Conservation (phyloP, 2,329 filamentous ascomycete genomes). For the Monosporascus cannonballus region DNA sequence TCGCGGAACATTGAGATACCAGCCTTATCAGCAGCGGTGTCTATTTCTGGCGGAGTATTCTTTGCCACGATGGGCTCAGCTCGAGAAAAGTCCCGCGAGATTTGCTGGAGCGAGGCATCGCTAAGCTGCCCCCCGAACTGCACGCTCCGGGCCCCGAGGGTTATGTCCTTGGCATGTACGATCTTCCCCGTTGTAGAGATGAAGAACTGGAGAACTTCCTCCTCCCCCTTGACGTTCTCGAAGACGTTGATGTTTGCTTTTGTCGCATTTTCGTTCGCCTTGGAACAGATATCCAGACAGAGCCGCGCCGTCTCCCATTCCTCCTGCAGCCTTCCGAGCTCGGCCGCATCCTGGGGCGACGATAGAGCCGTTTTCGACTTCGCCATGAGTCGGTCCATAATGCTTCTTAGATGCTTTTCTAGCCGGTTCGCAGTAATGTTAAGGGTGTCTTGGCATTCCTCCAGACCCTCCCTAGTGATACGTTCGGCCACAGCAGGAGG, state of each 20-base stretch:
- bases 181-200: no score
- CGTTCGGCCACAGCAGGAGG: conserved; percentile 15
- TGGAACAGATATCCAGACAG: neutral
- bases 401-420: no score
- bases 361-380: conserved; percentile 22
- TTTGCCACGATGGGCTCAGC: no score
- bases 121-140: no score
- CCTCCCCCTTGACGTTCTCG: neutral
- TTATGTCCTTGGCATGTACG: no score
- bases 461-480: conserved; percentile 25
- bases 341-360: conserved; percentile 23
- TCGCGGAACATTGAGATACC: no score
- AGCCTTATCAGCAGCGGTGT: no score
- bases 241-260: neutral
- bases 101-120: no score
- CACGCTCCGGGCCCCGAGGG: no score
- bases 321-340: conserved; percentile 27
- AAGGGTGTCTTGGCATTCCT: conserved; percentile 29
- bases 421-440: conserved; percentile 15
- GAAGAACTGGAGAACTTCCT: no score
- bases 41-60: no score
- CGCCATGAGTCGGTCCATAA: conserved; percentile 18
- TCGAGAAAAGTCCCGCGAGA: no score
- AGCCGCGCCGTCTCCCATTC: conserved; percentile 26
- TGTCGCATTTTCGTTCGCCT: neutral